Evolutionary conservation across 176 grass and related monocot genomes (phyloP), one percentile per base, ranked within the genome.

Genomic region (Poa annua): DNA sequence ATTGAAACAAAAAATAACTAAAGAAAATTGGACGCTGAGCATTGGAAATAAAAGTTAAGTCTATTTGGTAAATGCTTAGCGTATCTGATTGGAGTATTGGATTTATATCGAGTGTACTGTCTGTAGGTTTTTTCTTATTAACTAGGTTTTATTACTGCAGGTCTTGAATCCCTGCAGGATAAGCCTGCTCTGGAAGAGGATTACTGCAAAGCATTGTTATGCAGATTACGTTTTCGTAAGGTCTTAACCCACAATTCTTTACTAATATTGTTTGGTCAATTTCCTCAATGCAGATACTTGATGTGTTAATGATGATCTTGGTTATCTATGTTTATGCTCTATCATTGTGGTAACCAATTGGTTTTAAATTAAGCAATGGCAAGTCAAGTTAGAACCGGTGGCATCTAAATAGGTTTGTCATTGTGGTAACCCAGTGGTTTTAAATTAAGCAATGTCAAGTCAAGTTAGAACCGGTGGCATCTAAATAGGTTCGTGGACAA

Each of bases 201-300:
- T 75, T 98, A 93, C 74, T 98, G 96, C 89, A 92, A 80, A 90
- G 85, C 92, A 80, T 47, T 98, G 74, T 85, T 98, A 63, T 93
- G 96, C 81, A 85, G 96, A 87, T 98, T 98, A 90, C 96, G 92
- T 90, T 98, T 98, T 98, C 96, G 92, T 98, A 98, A 98, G 96
- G 96, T 98, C 91, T 98, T 85, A 85, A 83, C 87, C 86, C 84
- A 75, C 35, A 74, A 66, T 90, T 82, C 15, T 65, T 49, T 66
- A 60, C 29, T 48, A 71, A 48, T 55, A 52, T 75, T 34, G 22
- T 52, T 88, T 16, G 17, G 19, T 88, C 38, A 26, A 86, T 79
- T 65, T 85, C 24, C 24, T 54, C 32, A 47, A 74, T 57, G 72
- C 22, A 70, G 34, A 54, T 61, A 71, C 73, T 56, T 76, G 57